Evolutionary conservation across 225 moss, liverwort and hornwort genomes (phyloP).

Genomic region (Pseudoscleropodium purum): DNA sequence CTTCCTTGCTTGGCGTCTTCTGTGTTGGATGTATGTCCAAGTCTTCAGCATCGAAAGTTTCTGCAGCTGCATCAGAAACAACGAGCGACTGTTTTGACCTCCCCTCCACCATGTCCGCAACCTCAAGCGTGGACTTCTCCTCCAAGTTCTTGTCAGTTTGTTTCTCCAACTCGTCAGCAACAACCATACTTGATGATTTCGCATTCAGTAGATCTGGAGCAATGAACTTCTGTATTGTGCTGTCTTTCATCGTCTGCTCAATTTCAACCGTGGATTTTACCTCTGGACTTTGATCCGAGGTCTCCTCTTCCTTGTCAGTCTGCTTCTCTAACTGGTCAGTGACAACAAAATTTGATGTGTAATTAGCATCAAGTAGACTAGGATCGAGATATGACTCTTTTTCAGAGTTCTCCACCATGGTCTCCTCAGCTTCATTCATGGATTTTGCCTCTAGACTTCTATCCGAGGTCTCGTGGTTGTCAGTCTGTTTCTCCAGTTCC

Average conservation of each 20-base stretch:
- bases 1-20: not conserved
- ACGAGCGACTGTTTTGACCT: not conserved
- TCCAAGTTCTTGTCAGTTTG: not conserved
- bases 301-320: not conserved
- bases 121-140: not conserved
- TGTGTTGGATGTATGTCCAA: not conserved
- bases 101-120: not conserved
- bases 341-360: not conserved
- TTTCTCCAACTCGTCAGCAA: not conserved
- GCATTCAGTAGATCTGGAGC: not conserved
- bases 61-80: not conserved
- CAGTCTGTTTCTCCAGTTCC: not conserved
- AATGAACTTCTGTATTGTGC: not conserved
- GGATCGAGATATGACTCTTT: not conserved
- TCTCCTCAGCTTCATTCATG: not conserved
- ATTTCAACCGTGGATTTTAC: not conserved
- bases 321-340: not conserved
- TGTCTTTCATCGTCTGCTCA: not conserved
- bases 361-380: not conserved
- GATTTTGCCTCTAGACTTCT: not conserved
- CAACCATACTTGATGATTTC: not conserved
- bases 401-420: not conserved
- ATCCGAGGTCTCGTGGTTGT: not conserved
- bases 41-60: not conserved
- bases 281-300: not conserved